Conservation (phyloP, 495 filamentous ascomycete species). For the Baudoinia panamericana region DNA sequence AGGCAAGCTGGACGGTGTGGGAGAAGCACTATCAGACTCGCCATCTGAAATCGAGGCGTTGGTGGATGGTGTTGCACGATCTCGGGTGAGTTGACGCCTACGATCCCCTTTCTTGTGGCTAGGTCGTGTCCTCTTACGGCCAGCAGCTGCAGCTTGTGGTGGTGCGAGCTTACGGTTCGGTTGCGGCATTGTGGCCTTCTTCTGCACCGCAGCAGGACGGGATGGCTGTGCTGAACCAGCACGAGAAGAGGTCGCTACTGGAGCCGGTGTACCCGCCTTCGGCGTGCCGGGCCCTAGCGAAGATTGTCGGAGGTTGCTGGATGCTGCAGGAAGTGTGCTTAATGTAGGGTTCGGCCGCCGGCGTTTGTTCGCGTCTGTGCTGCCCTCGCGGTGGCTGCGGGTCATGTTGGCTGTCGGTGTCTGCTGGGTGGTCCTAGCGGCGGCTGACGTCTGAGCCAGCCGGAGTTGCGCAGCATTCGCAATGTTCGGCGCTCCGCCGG, state of each 20-base stretch:
- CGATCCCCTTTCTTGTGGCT: constrained; percentile 13
- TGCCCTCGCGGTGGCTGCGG: constrained; percentile 53
- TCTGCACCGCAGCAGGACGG: constrained; percentile 42
- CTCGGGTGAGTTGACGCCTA: constrained; percentile 13
- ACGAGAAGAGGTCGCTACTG: constrained; percentile 51
- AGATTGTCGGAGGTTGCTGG: constrained; percentile 66
- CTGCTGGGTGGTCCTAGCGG: constrained; percentile 11
- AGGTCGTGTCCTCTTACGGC: constrained; percentile 38
- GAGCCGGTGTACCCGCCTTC: constrained; percentile 58
- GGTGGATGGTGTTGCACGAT: constrained; percentile 14
- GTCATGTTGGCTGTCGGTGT: constrained; percentile 47
- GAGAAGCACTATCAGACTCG: constrained; percentile 12
- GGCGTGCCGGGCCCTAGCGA: constrained; percentile 77
- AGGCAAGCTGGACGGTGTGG: constrained; percentile 14
- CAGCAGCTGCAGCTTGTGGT: constrained; percentile 40
- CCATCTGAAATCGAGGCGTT: constrained; percentile 15
- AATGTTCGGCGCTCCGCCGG: constrained; percentile 23
- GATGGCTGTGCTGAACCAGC: constrained; percentile 54
- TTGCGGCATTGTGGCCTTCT: constrained; percentile 34
- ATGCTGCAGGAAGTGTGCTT: constrained; percentile 50
- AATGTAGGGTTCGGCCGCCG: constrained; percentile 55
- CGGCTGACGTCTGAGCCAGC: constrained; percentile 22
- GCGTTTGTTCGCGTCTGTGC: constrained; percentile 58
- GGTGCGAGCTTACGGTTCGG: constrained; percentile 28
- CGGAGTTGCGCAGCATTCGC: constrained; percentile 29